A percentile compares a stretch with the other conserved stretches of the same genome.
Conservation (phyloP, 1,284 basidiomycete genomes). For the Cryptococcus jaspeensis region DNA sequence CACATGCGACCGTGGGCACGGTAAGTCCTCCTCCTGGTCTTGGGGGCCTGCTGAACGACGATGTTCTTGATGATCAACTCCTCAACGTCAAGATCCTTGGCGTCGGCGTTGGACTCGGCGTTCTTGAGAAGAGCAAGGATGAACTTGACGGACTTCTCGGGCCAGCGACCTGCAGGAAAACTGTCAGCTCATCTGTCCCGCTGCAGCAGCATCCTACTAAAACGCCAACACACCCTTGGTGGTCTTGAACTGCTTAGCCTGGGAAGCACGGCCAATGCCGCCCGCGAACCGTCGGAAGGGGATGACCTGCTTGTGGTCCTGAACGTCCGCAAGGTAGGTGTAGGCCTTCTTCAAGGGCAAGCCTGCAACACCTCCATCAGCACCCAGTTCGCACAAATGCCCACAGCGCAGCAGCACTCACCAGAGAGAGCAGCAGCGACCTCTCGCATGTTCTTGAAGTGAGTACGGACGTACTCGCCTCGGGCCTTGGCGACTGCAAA, state of each 20-base stretch:
- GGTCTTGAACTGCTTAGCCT: constrained; percentile 96
- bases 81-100: constrained; percentile 91
- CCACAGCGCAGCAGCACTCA: constrained; percentile 47
- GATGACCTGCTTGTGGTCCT: constrained; percentile 95
- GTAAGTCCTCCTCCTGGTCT: constrained; percentile 99
- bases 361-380: constrained; percentile 57
- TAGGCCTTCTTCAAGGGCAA: constrained; percentile 95
- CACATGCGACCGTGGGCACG: constrained; percentile 91
- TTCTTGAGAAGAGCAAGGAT: constrained; percentile 95
- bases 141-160: constrained; percentile 98
- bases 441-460: constrained; percentile 99
- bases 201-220: background rate
- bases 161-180: constrained; percentile 82
- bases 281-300: constrained; percentile 97
- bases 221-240: constrained; percentile 73
- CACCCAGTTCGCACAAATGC: background rate
- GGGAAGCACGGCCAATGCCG: constrained; percentile 93
- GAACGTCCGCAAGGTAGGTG: constrained; percentile 88
- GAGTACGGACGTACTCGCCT: constrained; percentile 96
- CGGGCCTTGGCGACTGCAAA: constrained; percentile 78
- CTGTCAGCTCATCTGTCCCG: background rate
- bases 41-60: constrained; percentile 97
- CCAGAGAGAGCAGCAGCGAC: constrained; percentile 84
- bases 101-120: constrained; percentile 98
- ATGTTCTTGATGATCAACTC: constrained; percentile 96